Percentiles rank a stretch among this genome's conserved stretches.
Evolutionary conservation across 768 basidiomycete species (phyloP).

Genomic region (Tulasnella sp.): DNA sequence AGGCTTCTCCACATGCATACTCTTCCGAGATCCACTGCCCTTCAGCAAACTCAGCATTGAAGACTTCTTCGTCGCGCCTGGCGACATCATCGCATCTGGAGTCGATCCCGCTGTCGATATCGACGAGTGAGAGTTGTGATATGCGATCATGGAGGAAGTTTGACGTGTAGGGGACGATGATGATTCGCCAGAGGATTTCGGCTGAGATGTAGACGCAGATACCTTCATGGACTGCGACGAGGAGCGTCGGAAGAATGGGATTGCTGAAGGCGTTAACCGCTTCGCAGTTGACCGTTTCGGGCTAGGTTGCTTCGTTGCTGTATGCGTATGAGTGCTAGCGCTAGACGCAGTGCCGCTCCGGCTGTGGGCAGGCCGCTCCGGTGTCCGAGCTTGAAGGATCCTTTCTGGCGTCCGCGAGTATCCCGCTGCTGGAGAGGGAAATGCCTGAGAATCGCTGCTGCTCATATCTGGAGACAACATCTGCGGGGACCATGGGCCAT

Average conservation of each 20-base stretch:
- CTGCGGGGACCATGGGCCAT: background rate
- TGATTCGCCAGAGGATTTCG: conserved; percentile 18
- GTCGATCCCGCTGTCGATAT: conserved; percentile 14
- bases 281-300: conserved; percentile 34
- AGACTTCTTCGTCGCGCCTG: conserved; percentile 56
- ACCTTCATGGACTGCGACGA: conserved; percentile 80
- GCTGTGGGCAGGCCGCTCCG: conserved; percentile 35
- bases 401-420: conserved; percentile 27
- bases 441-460: background rate
- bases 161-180: conserved; percentile 37
- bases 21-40: conserved; percentile 70
- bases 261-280: conserved; percentile 82
- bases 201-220: conserved; percentile 33
- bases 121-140: conserved; percentile 14
- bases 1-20: conserved; percentile 43
- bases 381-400: conserved; percentile 9
- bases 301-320: conserved; percentile 5
- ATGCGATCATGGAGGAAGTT: conserved; percentile 38
- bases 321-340: conserved; percentile 44
- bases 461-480: background rate
- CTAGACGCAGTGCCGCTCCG: conserved; percentile 71
- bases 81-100: conserved; percentile 1
- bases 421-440: conserved; percentile 25
- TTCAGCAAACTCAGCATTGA: conserved; percentile 78
- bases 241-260: conserved; percentile 88